phyloP scores from a whole-genome alignment of 176 grass and related monocot genomes.

The Avena atlantica region DNA sequence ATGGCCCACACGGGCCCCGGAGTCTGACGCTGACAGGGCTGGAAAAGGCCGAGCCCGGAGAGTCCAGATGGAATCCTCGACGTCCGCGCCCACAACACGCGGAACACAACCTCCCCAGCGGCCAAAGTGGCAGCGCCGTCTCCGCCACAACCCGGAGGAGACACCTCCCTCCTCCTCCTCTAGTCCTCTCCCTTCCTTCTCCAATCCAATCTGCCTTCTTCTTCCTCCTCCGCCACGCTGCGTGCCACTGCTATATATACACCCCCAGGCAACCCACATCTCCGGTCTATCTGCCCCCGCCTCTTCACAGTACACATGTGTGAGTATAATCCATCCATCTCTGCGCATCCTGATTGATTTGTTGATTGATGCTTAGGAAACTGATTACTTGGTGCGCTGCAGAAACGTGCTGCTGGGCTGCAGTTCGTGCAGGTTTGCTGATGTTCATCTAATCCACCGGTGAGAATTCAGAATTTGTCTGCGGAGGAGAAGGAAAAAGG shows the following conservation, averaged over 20 bases:
- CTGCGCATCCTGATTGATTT: not conserved
- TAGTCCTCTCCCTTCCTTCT: not conserved
- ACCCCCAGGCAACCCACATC: not conserved
- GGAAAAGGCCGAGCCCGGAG: not conserved
- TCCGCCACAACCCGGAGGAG: constrained; percentile 17
- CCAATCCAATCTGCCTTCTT: not conserved
- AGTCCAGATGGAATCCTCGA: constrained; percentile 27
- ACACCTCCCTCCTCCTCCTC: not conserved
- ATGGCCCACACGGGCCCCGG: constrained; percentile 3
- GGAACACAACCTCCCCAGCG: not conserved
- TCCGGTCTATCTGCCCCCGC: not conserved
- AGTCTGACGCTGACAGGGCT: not conserved
- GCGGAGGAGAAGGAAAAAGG: not conserved
- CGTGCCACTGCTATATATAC: not conserved
- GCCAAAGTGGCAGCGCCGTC: constrained; percentile 27
- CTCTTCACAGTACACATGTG: not conserved
- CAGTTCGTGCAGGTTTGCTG: constrained; percentile 48
- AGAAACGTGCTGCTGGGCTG: not conserved
- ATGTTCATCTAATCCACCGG: constrained; percentile 55
- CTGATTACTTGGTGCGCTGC: not conserved
- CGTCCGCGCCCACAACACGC: constrained; percentile 22
- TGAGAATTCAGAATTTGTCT: not conserved
- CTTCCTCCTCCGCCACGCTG: not conserved
- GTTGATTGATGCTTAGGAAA: not conserved
- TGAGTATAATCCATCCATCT: constrained; percentile 11